Percentiles rank a stretch among this genome's conserved stretches.
phyloP scores from a whole-genome alignment of 345 rosid genomes.

The Salix arbutifolia region DNA sequence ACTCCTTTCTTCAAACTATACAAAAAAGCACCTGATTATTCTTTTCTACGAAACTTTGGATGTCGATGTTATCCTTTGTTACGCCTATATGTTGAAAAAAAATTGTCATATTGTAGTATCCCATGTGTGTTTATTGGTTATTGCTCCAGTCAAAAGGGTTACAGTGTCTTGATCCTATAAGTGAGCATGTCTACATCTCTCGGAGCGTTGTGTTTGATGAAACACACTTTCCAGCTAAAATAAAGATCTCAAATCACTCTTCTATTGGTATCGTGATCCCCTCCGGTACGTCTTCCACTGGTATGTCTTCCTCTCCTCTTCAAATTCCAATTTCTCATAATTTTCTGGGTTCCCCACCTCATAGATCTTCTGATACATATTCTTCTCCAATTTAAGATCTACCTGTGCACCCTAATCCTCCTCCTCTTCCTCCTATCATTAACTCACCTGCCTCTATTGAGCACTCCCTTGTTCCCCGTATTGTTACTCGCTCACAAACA shows the following conservation, averaged over 20 bases:
- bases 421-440: accelerated
- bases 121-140: too few relatives aligned
- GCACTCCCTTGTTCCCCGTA: neutral
- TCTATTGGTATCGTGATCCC: neutral
- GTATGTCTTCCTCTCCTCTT: neutral
- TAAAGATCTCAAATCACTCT: neutral
- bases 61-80: too few relatives aligned
- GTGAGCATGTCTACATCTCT: neutral
- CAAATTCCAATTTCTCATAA: too few relatives aligned
- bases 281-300: neutral
- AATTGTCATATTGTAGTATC: too few relatives aligned
- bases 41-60: too few relatives aligned
- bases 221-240: neutral
- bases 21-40: too few relatives aligned
- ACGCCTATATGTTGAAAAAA: too few relatives aligned
- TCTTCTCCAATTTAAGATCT: too few relatives aligned
- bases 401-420: accelerated
- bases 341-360: neutral
- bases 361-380: too few relatives aligned
- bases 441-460: accelerated
- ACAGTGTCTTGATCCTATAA: neutral
- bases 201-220: neutral
- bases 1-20: too few relatives aligned
- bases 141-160: neutral
- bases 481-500: neutral